Evolutionary conservation across 495 filamentous ascomycete genomes (phyloP).

Genomic region (Hypoxylon intermedium): DNA sequence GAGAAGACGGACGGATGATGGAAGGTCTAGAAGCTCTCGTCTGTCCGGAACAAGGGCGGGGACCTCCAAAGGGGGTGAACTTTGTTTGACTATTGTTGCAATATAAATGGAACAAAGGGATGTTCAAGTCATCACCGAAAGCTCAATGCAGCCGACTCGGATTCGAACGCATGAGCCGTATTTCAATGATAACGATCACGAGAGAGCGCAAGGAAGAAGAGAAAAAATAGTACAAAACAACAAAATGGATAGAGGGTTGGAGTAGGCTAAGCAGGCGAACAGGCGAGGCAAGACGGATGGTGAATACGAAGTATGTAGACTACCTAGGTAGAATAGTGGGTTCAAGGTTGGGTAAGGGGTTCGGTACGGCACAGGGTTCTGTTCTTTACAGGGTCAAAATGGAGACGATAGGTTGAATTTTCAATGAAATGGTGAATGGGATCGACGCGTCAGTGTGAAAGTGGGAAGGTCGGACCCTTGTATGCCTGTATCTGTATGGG

Average conservation of each 20-base stretch:
- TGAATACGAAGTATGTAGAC: slow-evolving; percentile 32
- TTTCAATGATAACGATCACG: neutral
- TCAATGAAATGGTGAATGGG: slow-evolving; percentile 20
- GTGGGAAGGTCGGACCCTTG: neutral
- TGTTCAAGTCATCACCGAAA: slow-evolving; percentile 32
- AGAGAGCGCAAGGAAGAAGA: slow-evolving; percentile 4
- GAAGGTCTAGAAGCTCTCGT: slow-evolving; percentile 13
- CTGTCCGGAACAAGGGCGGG: slow-evolving; percentile 19
- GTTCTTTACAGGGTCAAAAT: no score
- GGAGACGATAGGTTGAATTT: slow-evolving; percentile 24
- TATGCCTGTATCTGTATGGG: neutral
- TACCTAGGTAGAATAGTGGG: slow-evolving; percentile 6
- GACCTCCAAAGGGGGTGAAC: slow-evolving; percentile 28
- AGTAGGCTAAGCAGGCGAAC: no score
- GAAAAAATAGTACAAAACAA: slow-evolving; percentile 9
- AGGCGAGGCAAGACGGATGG: slow-evolving; percentile 9
- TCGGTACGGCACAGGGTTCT: slow-evolving; percentile 7
- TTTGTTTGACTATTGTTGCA: slow-evolving; percentile 19
- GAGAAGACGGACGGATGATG: slow-evolving; percentile 4
- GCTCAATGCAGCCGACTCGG: slow-evolving; percentile 15
- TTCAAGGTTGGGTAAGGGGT: slow-evolving; percentile 19
- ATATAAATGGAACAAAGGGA: slow-evolving; percentile 23
- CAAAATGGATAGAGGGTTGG: slow-evolving; percentile 9
- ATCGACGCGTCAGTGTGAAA: slow-evolving; percentile 35
- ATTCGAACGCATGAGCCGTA: slow-evolving; percentile 17